phyloP scores from a whole-genome alignment of 1,284 basidiomycete genomes.

The Agaricales sp. region DNA sequence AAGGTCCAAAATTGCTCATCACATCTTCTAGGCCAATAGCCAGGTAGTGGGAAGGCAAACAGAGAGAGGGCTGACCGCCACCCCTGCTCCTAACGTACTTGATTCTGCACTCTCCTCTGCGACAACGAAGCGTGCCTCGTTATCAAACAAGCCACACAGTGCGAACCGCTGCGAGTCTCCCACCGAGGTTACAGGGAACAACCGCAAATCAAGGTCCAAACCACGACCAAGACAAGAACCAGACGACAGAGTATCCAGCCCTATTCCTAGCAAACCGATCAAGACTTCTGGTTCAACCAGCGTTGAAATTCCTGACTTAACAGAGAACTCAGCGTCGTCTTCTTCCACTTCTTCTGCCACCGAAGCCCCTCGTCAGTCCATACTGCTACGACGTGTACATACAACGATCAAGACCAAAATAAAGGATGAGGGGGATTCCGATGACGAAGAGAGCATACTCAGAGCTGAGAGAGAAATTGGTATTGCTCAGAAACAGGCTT shows the following conservation, averaged over 20 bases:
- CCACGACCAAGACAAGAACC: too few species aligned
- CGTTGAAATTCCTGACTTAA: too few species aligned
- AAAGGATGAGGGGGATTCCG: background rate
- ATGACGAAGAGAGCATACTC: background rate
- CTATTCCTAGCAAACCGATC: too few species aligned
- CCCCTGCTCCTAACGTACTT: background rate
- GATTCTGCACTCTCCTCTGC: background rate
- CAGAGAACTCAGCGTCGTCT: too few species aligned
- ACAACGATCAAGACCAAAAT: background rate
- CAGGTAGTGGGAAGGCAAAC: too few species aligned
- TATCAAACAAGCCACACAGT: too few species aligned
- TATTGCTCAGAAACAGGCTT: background rate
- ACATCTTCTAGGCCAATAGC: slow-evolving; percentile 9
- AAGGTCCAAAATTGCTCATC: too few species aligned
- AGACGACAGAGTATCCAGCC: too few species aligned
- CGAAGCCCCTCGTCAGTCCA: background rate
- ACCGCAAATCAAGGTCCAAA: background rate
- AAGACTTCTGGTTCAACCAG: too few species aligned
- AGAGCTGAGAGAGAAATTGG: background rate
- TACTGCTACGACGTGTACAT: background rate
- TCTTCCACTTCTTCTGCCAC: slow-evolving; percentile 1
- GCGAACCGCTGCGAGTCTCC: too few species aligned
- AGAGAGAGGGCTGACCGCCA: too few species aligned
- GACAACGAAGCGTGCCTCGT: background rate
- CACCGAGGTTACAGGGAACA: background rate